Evolutionary conservation across 345 rosid species (phyloP).

Genomic region (Leavenworthia alabamica): DNA sequence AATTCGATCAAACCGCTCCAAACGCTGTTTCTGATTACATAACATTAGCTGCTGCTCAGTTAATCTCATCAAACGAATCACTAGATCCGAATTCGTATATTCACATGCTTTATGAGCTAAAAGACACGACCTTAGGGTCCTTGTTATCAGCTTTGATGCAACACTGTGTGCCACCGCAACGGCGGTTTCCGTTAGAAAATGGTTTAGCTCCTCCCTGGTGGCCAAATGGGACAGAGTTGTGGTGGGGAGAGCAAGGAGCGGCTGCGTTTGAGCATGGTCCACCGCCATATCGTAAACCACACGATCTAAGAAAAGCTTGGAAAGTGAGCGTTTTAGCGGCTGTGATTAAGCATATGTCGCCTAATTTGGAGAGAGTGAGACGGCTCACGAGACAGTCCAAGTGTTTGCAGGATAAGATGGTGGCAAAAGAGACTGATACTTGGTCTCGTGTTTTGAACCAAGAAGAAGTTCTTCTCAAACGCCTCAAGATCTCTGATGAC

Average conservation of each 20-base stretch:
- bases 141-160: conserved; percentile 63
- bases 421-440: conserved; percentile 48
- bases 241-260: conserved; percentile 55
- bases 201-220: conserved; percentile 75
- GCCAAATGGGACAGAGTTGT: conserved; percentile 46
- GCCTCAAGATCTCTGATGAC: conserved; percentile 35
- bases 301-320: conserved; percentile 69
- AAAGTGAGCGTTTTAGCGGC: conserved; percentile 59
- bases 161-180: conserved; percentile 56
- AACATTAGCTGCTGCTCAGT: conserved; percentile 31
- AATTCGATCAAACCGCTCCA: conserved; percentile 49
- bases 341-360: conserved; percentile 58
- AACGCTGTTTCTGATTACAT: conserved; percentile 34
- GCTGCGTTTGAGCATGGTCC: conserved; percentile 38
- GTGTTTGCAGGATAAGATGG: conserved; percentile 66
- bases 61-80: conserved; percentile 6
- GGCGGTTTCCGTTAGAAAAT: conserved; percentile 52
- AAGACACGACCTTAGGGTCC: conserved; percentile 63
- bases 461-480: conserved; percentile 44
- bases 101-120: conserved; percentile 50
- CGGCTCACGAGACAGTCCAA: conserved; percentile 56
- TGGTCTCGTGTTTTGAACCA: conserved; percentile 56
- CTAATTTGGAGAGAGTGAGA: conserved; percentile 38
- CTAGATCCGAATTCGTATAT: conserved; percentile 32
- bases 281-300: conserved; percentile 66